Evolutionary conservation across 2,329 filamentous ascomycete genomes (phyloP), one percentile per base, ranked within the genome.

Genomic region (Cordyceps farinosa): DNA sequence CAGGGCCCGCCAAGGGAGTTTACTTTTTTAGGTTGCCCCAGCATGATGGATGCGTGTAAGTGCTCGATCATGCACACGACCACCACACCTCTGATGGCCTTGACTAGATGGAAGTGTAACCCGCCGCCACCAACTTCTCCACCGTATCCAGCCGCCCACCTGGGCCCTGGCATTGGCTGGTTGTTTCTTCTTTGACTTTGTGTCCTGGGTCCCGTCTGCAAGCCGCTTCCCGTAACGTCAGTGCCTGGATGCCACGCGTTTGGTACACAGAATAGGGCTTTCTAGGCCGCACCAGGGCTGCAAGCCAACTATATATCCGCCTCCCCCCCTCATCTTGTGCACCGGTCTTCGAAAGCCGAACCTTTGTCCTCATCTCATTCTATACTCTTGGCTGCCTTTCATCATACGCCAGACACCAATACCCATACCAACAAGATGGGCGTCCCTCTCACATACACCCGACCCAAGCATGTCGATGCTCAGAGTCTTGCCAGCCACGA

Each of bases 371-470:
- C 47, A 52, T 29, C 17, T 47, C 29, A 34, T 48, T 30, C 22
- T 42, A 45, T 56, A 29, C 29, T 42, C 40, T 36, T 32, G 40
- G 38, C 52, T 32, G 22, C 34, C 48, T 40, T 40, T 40, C 38
- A 30, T 3, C 6, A 27, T 30, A 38, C 42, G n/a, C 11, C 40
- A 60, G 40, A 48, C 52, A 42, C 22, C 40, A 42, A 15, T 32
- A 56, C n/a, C 13, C 32, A 42, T 45, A 63, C 32, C 36, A 48
- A 30, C 62, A 67, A 59, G 5, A 67, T 67, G 66, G 70, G 71
- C 67, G 54, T 81, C 13, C 72, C 79, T 52, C 75, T 83, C 57
- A 77, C 69, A 65, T 83, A 83, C 67, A 78, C 78, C 32, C 79
- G 80, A 22, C 81, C 81, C 36, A 73, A 76, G 54, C 72, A 77